phyloP scores from a whole-genome alignment of 2,329 filamentous ascomycete genomes.

The Xylaria sp. region DNA sequence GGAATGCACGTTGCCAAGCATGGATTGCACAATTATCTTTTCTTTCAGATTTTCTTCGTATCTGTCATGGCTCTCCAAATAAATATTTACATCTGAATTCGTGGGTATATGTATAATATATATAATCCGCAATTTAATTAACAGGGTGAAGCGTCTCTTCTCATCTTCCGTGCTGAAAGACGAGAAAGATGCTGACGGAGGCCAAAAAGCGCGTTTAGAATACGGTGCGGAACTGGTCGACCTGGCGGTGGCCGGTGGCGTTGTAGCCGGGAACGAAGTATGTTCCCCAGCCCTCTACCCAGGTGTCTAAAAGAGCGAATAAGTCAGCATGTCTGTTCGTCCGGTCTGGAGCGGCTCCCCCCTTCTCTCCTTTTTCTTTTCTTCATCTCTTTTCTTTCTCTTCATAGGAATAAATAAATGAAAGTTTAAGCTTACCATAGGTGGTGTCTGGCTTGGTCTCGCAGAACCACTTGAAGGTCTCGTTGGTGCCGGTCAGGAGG shows the following conservation, averaged over 20 bases:
- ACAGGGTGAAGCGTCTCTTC: neutral
- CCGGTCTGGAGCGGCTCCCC: neutral
- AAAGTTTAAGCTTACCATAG: constrained; percentile 37
- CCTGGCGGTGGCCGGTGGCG: constrained; percentile 33
- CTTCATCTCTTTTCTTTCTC: no score
- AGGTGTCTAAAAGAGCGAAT: constrained; percentile 29
- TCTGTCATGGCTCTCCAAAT: neutral
- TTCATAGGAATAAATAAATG: no score
- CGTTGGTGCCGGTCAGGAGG: constrained; percentile 37
- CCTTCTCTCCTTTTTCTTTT: no score
- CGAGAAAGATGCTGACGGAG: neutral
- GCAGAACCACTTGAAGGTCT: constrained; percentile 40
- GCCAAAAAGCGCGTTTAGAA: constrained; percentile 7
- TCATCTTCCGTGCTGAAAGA: constrained; percentile 10
- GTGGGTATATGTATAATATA: constrained; percentile 5
- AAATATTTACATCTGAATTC: constrained; percentile 11
- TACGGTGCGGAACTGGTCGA: constrained; percentile 36
- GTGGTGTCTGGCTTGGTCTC: constrained; percentile 37
- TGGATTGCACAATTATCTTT: neutral
- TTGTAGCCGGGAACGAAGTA: constrained; percentile 35
- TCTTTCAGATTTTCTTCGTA: constrained; percentile 1
- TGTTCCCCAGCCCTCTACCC: constrained; percentile 34
- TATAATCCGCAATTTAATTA: constrained; percentile 3
- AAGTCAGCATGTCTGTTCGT: constrained; percentile 3
- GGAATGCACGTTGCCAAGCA: neutral